These are phyloP conservation scores for Posidonia australis DNA, from an alignment of 106 monocot genomes.

Conservation along the genomic window DNA sequence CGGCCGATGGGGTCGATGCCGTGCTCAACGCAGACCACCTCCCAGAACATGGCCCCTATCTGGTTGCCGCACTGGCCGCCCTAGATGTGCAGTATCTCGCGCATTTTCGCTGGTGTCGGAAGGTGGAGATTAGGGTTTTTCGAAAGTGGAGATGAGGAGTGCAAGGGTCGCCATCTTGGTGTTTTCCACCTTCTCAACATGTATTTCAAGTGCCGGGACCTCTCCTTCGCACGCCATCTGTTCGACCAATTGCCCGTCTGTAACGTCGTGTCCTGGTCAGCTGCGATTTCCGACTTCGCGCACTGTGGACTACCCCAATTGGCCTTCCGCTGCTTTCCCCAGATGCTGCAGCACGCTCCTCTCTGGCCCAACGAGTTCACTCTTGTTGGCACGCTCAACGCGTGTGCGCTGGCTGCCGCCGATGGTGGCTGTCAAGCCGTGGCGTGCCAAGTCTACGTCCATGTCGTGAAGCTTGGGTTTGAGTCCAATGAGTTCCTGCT, in stretches of 20 bases:
- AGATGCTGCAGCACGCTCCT: constrained; percentile 26
- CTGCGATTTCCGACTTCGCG: constrained; percentile 48
- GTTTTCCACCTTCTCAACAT: constrained; percentile 79
- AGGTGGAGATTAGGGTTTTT: too few relatives aligned
- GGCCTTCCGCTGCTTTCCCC: constrained; percentile 31
- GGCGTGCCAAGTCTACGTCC: constrained; percentile 37
- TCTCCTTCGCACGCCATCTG: constrained; percentile 27
- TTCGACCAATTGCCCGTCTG: constrained; percentile 51
- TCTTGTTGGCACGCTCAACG: constrained; percentile 66
- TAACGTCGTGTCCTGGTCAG: constrained; percentile 60
- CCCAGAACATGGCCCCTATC: too few relatives aligned
- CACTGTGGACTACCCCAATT: constrained; percentile 19
- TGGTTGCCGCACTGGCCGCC: too few relatives aligned
- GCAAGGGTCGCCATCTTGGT: too few relatives aligned
- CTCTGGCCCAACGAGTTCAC: constrained; percentile 61
- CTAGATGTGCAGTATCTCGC: too few relatives aligned
- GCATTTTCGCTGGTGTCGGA: too few relatives aligned
- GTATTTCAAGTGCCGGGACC: constrained; percentile 44
- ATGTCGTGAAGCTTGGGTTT: constrained; percentile 44
- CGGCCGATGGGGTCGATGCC: too few relatives aligned
- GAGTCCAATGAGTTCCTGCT: constrained; percentile 51
- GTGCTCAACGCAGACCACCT: too few relatives aligned
- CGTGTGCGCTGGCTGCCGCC: constrained; percentile 17
- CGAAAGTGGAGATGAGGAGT: too few relatives aligned
- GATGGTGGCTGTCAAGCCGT: not conserved